Evolutionary conservation across 139 green algal genomes (phyloP).

Genomic region (Chlorella sp.): DNA sequence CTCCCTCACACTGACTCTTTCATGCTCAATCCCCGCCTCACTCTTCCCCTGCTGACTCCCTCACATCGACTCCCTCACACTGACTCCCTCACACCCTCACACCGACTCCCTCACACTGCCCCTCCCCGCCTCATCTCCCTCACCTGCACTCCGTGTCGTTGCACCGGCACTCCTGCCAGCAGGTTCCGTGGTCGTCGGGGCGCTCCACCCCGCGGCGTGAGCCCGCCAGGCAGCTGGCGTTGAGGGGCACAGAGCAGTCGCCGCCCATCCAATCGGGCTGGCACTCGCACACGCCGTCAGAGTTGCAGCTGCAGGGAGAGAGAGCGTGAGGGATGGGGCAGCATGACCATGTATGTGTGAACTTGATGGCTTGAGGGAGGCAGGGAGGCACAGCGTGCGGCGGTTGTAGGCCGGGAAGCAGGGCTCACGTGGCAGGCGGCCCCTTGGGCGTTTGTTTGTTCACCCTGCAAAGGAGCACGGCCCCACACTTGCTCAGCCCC

Average conservation of each 20-base stretch:
- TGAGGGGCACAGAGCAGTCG: constrained; percentile 64
- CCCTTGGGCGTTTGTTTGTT: no score
- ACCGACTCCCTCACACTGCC: not conserved
- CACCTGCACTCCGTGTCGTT: constrained; percentile 11
- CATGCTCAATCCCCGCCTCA: no score
- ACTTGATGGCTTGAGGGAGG: no score
- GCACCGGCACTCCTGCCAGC: constrained; percentile 53
- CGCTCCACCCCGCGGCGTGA: not conserved
- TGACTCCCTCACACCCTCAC: no score
- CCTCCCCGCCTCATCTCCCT: no score
- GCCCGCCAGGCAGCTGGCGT: constrained; percentile 26
- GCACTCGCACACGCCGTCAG: constrained; percentile 62
- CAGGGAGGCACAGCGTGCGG: no score
- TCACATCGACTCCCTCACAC: no score
- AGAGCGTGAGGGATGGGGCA: not conserved
- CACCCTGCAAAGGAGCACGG: not conserved
- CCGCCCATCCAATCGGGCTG: constrained; percentile 52
- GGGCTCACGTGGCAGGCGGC: no score
- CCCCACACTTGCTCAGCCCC: not conserved
- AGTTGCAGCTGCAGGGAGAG: constrained; percentile 41
- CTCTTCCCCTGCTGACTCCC: no score
- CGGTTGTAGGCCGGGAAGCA: no score
- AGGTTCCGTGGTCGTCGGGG: constrained; percentile 32
- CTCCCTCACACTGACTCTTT: no score
- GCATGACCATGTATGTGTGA: not conserved